Base-by-base conservation (phyloP, 2,329 filamentous ascomycete species). In the Fusarium miscanthi region DNA sequence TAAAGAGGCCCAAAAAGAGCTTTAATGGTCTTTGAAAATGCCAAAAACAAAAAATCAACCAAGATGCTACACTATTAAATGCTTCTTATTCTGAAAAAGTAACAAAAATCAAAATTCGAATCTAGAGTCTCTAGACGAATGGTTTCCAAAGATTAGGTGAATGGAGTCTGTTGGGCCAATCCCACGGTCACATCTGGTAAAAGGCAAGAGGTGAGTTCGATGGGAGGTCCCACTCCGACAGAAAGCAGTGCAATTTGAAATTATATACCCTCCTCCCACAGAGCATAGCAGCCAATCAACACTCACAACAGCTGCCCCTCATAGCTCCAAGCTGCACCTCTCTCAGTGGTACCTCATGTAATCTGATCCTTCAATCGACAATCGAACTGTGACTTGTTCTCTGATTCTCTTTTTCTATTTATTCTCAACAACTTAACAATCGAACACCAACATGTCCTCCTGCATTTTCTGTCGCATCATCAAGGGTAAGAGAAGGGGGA, bases 381-480 rank as follows among this genome's bases (percentile, higher is more conserved):
- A 48, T 58, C 51, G 37, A 42, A 38, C 52, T 33, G 45, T 27
- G 58, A 25, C 23, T 21, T 35, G 30, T 49, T 35, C 21, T 16
- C 31, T 51, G 31, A 25, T 35, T 35, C 17, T 38, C 19, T 46
- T 42, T 30, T 9, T 10, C 6, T 25, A 33, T 46, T 19, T 17
- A n/a, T 19, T 16, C 17, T 14, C 17, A 10, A 6, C 42, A 23
- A 38, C 45, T 27, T 16, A 14, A 27, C 9, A 35, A 30, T 14
- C 23, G 4, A 10, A 43, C 21, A 9, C 17, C 53, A 67, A 46
- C 23, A 76, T 75, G 74, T 57, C 72, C 27, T 64, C 92, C 72
- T 99, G 96, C 82, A 94, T 98, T 80, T 99, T 99, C 86, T 99
- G 96, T 88, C 97, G 94, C 83, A 98, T 99, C 81, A 92, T 99